Base-by-base conservation (phyloP, 257 asterid genomes). In the Datura wrightii region DNA sequence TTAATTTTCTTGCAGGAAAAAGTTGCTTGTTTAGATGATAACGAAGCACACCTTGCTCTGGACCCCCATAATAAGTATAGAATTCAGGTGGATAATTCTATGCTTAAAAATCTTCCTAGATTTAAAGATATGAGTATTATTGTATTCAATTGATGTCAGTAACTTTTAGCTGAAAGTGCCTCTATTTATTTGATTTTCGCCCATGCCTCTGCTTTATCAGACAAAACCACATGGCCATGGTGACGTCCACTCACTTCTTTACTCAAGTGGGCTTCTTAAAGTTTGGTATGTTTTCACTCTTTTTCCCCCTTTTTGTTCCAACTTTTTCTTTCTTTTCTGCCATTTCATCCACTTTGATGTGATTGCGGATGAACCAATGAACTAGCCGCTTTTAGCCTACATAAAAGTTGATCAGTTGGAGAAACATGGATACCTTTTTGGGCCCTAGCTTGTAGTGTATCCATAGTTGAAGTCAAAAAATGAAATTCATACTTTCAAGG, bases 201-300 rank as follows among this genome's bases (percentile, higher is more conserved):
- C 37, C 71, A 4, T 36, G 80, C 54, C 71, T 66, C 50, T 85
- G 53, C 71, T 88, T 69, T 83, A 86, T 16, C 85, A 96, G 99
- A 96, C 98, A 87, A 96, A 96, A 89, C 99, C 99, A 84, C 99
- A 96, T 84, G 99, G 99, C 85, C 99, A 96, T 88, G 99, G 99
- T 71, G 99, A 96, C 84, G 97, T 96, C 88, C 99, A 96, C 89
- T 93, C 98, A 56, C 98, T 96, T 92, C 97, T 96, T 62, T 94
- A 91, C 88, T 93, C 99, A 62, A 93, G 91, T 74, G 98, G 99
- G 79, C 92, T 93, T 92, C 98, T 96, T 79, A 93, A 91, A 87
- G 91, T 85, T 80, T 96, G 99, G 99, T 96, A 86, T 85, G 91
- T 89, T 53, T 76, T 44, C 72, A 60, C 85, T 70, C 66, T 66